These are phyloP conservation scores for Sistotremastrum niveocremeum DNA, from an alignment of 768 basidiomycete genomes.

Conservation along the genomic window DNA sequence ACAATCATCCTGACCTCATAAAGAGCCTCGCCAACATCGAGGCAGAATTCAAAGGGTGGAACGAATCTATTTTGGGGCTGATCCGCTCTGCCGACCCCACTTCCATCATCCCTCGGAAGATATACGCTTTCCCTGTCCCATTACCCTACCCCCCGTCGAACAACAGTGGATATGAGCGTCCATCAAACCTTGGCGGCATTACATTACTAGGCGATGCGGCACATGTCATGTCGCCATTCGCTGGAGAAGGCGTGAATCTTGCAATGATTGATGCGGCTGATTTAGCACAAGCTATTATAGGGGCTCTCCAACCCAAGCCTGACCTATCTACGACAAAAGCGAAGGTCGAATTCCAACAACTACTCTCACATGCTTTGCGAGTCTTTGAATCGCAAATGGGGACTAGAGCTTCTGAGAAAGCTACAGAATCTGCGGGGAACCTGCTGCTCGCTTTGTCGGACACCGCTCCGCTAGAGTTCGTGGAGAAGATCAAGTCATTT, in stretches of 20 bases:
- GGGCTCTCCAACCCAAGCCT: neutral
- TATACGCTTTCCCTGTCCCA: constrained; percentile 5
- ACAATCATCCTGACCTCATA: neutral
- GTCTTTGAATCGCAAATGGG: no score
- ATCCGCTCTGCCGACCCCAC: constrained; percentile 9
- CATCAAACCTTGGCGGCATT: constrained; percentile 2
- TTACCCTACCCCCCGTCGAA: no score
- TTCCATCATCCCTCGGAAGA: constrained; percentile 4
- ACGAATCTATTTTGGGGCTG: constrained; percentile 2
- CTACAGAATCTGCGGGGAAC: no score
- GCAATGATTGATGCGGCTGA: constrained; percentile 18
- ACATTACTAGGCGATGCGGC: constrained; percentile 23
- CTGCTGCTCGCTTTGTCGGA: no score
- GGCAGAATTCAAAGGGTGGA: constrained; percentile 9
- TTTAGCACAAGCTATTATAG: constrained; percentile 5
- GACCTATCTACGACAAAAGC: neutral
- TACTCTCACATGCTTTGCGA: no score
- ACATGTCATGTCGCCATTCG: constrained; percentile 24
- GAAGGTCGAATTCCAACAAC: neutral
- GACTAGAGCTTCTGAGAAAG: no score
- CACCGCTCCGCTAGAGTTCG: no score
- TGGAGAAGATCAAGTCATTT: no score
- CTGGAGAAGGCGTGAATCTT: constrained; percentile 24
- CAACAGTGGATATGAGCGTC: no score
- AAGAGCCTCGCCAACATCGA: constrained; percentile 2